Conservation (phyloP, 2,329 filamentous ascomycete species). For the Penicillium capsulatum region DNA sequence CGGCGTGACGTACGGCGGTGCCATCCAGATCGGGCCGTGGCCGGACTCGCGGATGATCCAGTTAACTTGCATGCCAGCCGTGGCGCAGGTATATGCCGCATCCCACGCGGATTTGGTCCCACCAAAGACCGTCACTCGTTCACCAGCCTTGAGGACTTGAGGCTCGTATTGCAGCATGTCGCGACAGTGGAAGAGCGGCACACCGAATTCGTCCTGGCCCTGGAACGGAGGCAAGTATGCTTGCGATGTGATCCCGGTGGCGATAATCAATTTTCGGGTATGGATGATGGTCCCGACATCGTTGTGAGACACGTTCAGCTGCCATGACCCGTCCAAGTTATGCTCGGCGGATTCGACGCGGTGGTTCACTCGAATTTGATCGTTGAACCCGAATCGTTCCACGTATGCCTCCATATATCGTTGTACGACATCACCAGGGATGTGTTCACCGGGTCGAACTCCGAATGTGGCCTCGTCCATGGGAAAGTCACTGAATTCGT, state of each 20-base stretch:
- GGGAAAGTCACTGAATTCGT: constrained; percentile 70
- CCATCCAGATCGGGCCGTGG: constrained; percentile 42
- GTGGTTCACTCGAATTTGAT: constrained; percentile 48
- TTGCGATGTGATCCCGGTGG: constrained; percentile 58
- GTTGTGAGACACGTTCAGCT: constrained; percentile 22
- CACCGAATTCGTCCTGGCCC: constrained; percentile 49
- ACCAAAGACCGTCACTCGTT: constrained; percentile 50
- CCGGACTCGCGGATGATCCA: constrained; percentile 42
- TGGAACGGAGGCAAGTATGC: constrained; percentile 53
- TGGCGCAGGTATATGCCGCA: constrained; percentile 56
- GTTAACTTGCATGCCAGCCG: constrained; percentile 48
- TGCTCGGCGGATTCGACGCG: constrained; percentile 50
- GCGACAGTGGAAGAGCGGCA: constrained; percentile 56
- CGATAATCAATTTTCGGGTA: constrained; percentile 55
- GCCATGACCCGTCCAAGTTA: constrained; percentile 36
- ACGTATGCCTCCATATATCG: constrained; percentile 56
- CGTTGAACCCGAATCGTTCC: constrained; percentile 50
- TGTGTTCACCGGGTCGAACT: constrained; percentile 51
- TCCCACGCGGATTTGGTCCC: constrained; percentile 63
- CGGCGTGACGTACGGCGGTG: constrained; percentile 56
- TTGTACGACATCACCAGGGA: constrained; percentile 55
- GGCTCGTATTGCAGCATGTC: constrained; percentile 46
- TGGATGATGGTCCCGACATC: constrained; percentile 17
- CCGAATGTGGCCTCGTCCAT: constrained; percentile 56
- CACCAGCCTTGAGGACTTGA: constrained; percentile 30